Base-by-base conservation (phyloP, 164 flowering plant species). In the Nymphaea thermarum region DNA sequence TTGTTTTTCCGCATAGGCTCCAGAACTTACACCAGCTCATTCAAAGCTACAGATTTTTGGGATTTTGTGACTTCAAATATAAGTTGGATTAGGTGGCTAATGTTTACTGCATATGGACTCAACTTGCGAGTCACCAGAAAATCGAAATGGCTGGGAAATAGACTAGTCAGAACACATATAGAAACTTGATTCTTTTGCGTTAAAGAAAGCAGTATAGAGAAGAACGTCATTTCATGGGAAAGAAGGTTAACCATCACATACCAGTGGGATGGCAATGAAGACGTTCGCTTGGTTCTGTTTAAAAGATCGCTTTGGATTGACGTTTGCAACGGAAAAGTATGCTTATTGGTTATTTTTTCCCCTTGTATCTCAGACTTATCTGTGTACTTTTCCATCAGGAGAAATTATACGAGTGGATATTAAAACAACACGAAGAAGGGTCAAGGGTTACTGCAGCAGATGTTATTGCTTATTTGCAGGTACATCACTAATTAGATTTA, bases 341-440 rank as follows among this genome's bases (percentile, higher is more conserved):
- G 36, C 36, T 25, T 25, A 1, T 25, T 51, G 57, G 57, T 51
- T 51, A 51, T 5, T 8, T 51, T 51, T 8, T 51, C 3, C 14
- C 14, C 7, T 8, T 51, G 14, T 51, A 14, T 51, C 57, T 51
- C 57, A 5, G 8, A 15, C 15, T 51, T 51, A 5, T 45, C 53
- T 45, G 5, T 45, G 7, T 3, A 15, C 12, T 51, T 62, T 62
- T 17, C 42, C 64, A 62, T 62, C 78, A 89, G 98, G 98, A 89
- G 68, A 91, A 91, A 73, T 86, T 91, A n/a, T 88, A 87, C 69
- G 87, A 85, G 15, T 91, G 94, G 96, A 83, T 89, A 44, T 77
- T 76, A 81, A 82, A 86, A 68, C 94, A 89, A 73, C 86, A 89
- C 71, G 94, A 87, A 71, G 88, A 73, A 69, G 94, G 98, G 60